Base-by-base conservation (phyloP, 2,329 filamentous ascomycete genomes). In the Eutypella sp. region DNA sequence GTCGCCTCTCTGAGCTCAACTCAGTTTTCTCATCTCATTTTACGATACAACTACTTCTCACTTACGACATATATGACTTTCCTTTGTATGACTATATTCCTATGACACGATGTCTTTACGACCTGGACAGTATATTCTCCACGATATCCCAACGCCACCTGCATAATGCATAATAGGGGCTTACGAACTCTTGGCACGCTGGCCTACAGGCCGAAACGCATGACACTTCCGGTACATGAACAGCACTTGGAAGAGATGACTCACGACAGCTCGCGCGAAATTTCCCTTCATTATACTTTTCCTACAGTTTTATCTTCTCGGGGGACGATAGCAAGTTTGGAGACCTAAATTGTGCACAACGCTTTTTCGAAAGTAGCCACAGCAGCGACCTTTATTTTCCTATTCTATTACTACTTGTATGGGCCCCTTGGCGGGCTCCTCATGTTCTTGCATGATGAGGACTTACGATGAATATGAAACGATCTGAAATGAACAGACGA, bases 1-100 rank as follows among this genome's bases (percentile, higher is more conserved):
- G 51, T 78, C 75, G 19, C 76, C 76, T 3, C 57, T 71, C 36
- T 76, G 65, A 70, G 44, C 18, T 45, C 23, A 43, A 47, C 45
- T 53, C 41, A 46, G 43, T 40, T 29, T 29, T 29, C 25, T 29
- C 25, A 29, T 29, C 25, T 15, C 11, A 5, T n/a, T 33, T 33
- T 33, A 33, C 13, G 29, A 33, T 13, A 46, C 31, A 25, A 39
- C 48, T 40, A 27, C 37, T 27, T 38, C 46, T 48, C 48, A 49
- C 44, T 40, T 40, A 41, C 36, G 41, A 46, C 47, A 48, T 40
- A 34, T 49, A 46, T 37, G 29, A 31, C 25, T 29, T 47, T 44
- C 47, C 48, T 49, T 54, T 57, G 53, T 55, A 56, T 50, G 54
- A 52, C 49, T 57, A 57, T 53, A 52, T 45, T 47, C 45, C 20